Conservation (phyloP, 2,329 filamentous ascomycete species). For the Malbranchea zuffiana region DNA sequence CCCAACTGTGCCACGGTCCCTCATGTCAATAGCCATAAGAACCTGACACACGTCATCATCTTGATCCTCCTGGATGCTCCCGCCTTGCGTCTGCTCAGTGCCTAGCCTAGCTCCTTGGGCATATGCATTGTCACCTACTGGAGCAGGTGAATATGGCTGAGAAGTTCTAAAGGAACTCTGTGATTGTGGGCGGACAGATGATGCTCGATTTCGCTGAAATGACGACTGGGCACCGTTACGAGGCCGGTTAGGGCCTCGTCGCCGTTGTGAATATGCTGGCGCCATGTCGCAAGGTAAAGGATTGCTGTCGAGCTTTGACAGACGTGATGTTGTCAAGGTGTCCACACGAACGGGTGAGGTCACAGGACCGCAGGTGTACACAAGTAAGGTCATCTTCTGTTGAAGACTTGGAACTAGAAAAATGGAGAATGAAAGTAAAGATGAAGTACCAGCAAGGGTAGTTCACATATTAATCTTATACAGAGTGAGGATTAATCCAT, state of each 20-base stretch:
- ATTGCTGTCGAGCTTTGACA: not conserved
- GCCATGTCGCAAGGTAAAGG: too few species aligned
- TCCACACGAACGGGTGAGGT: too few species aligned
- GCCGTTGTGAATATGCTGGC: not conserved
- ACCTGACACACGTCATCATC: constrained; percentile 53
- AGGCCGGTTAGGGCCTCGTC: not conserved
- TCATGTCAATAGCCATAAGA: constrained; percentile 70
- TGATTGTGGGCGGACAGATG: constrained; percentile 1
- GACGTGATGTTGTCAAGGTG: too few species aligned
- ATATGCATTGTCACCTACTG: not conserved
- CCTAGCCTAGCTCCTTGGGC: not conserved
- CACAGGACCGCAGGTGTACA: too few species aligned
- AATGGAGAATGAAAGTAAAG: too few species aligned
- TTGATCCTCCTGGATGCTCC: constrained; percentile 20
- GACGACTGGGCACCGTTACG: not conserved
- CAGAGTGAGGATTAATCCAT: constrained; percentile 3
- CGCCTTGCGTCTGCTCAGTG: not conserved
- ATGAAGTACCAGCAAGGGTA: too few species aligned
- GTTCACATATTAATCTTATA: not conserved
- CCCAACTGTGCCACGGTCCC: constrained; percentile 59
- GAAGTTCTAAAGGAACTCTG: too few species aligned
- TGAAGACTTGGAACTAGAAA: too few species aligned
- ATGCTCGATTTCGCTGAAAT: not conserved
- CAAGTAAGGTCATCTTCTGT: too few species aligned
- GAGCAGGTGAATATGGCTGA: constrained; percentile 1